phyloP scores from a whole-genome alignment of 2,329 filamentous ascomycete species.

The Xylariales sp. region DNA sequence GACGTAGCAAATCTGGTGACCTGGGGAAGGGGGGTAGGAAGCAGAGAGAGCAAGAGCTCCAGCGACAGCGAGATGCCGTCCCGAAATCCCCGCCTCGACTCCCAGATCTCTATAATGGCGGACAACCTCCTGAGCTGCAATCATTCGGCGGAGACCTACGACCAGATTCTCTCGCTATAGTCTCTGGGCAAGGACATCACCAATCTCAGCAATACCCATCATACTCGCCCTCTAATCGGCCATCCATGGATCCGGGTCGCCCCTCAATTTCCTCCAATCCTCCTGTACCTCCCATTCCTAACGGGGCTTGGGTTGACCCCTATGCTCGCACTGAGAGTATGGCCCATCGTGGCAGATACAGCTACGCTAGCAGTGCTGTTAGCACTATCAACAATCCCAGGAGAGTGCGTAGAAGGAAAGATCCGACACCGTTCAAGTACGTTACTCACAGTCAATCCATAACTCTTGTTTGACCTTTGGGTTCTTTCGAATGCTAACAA shows the following conservation, averaged over 20 bases:
- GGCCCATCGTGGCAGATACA: constrained; percentile 93
- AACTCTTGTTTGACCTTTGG: not conserved
- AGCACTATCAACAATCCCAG: constrained; percentile 92
- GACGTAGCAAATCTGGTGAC: constrained; percentile 52
- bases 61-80: constrained; percentile 50
- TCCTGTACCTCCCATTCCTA: constrained; percentile 59
- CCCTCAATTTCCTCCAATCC: constrained; percentile 42
- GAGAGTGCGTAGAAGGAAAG: constrained; percentile 88
- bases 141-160: constrained; percentile 29
- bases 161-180: constrained; percentile 27
- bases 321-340: constrained; percentile 89
- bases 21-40: constrained; percentile 43
- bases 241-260: constrained; percentile 49
- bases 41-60: constrained; percentile 43
- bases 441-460: not conserved
- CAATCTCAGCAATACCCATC: constrained; percentile 24
- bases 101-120: constrained; percentile 39
- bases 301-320: constrained; percentile 63
- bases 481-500: constrained; percentile 15
- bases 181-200: constrained; percentile 25
- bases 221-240: constrained; percentile 32
- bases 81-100: constrained; percentile 57
- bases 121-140: constrained; percentile 22
- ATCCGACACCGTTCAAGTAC: constrained; percentile 97
- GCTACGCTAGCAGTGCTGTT: constrained; percentile 87